Conservation (phyloP, 805 yeast genomes). For the Saccharomycopsis fodiens region DNA sequence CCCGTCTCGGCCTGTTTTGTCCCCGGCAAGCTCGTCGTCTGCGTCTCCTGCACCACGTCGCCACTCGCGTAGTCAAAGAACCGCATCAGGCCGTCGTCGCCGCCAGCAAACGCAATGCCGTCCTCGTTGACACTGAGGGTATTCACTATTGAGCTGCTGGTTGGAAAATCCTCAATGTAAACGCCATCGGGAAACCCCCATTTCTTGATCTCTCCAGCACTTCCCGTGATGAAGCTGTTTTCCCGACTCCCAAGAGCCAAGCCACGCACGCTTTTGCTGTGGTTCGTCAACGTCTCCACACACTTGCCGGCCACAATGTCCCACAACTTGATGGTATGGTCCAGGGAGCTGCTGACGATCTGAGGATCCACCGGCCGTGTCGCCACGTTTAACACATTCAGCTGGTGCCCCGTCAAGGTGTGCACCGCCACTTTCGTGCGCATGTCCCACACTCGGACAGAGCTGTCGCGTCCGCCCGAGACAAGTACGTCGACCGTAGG, state of each 20-base stretch:
- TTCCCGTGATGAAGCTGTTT: constrained; percentile 70
- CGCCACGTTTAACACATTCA: constrained; percentile 61
- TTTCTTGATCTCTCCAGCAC: constrained; percentile 73
- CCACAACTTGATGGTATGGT: constrained; percentile 83
- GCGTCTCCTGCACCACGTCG: constrained; percentile 44
- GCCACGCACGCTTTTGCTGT: constrained; percentile 72
- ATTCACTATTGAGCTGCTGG: constrained; percentile 50
- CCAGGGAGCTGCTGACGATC: constrained; percentile 74
- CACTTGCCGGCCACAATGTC: constrained; percentile 74
- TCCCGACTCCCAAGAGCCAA: constrained; percentile 62
- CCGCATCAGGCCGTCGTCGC: constrained; percentile 71
- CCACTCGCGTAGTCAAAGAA: constrained; percentile 78
- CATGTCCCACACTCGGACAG: constrained; percentile 90
- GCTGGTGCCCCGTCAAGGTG: constrained; percentile 75
- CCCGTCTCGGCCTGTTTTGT: constrained; percentile 60
- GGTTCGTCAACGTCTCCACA: constrained; percentile 70
- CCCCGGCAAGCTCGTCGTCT: constrained; percentile 60
- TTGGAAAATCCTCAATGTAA: constrained; percentile 51
- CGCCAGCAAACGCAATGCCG: constrained; percentile 68
- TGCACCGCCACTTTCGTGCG: constrained; percentile 68
- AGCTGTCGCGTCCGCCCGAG: constrained; percentile 85
- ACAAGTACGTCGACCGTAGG: constrained; percentile 80
- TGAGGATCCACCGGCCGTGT: constrained; percentile 79
- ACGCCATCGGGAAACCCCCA: constrained; percentile 72
- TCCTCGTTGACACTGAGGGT: constrained; percentile 59